Base-by-base conservation (phyloP, 108 stramenopile species). In the Cyclotella sp. region DNA sequence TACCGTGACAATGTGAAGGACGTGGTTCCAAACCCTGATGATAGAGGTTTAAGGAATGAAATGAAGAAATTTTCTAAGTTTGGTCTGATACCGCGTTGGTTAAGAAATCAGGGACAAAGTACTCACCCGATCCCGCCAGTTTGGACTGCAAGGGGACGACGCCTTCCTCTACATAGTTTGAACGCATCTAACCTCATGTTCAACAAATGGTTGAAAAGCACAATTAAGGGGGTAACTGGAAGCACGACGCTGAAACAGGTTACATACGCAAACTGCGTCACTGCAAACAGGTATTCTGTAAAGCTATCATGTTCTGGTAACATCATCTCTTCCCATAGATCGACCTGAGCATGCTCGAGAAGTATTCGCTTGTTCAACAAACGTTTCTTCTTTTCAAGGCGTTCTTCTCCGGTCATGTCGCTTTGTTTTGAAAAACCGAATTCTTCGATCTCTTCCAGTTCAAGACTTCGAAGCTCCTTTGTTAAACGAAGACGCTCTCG, bases 191-290 rank as follows among this genome's bases (percentile, higher is more conserved):
- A 79, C 43, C 97, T 85, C 86, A 98, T 97, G 62, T 92, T 93
- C 40, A 98, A 19, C 51, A 98, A 88, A 75, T 97, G 97, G 82
- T 97, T 97, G 53, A 98, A 68, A 26, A 99, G 85, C 42, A 91
- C 91, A 47, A 98, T 89, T 19, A 98, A 63, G 10, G 97, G 96
- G 14, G 98, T 97, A 34, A 98, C 87, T 9, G 99, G 99, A 40
- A 98, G 84, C 14, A 98, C 96, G 15, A 95, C 93, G 39, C 95
- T 94, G 83, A 99, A 99, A 51, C 98, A 97, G 10, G 97, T 93
- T 9, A 97, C 97, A 78, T 97, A 98, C 51, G 97, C 92, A 71
- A 97, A 98, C 53, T 94, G 93, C 22, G 96, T 90, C 18, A 96
- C 89, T 39, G 93, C 88, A 52, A 95, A 89, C 16, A 97, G 90